Conservation (phyloP, 805 yeast genomes). For the Kazachstania martiniae region DNA sequence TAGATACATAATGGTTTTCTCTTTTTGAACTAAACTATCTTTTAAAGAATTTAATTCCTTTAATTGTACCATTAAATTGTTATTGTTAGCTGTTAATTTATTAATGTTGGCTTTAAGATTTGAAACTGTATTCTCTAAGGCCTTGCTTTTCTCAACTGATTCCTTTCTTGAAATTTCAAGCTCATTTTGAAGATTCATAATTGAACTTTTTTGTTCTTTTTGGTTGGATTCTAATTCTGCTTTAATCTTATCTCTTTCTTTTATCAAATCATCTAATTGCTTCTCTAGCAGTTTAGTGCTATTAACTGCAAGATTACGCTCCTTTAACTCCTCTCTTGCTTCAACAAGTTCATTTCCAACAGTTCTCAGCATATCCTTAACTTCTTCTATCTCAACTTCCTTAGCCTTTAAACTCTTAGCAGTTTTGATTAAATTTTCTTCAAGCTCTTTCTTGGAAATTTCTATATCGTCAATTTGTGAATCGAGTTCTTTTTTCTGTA, state of each 20-base stretch:
- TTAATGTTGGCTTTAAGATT: slow-evolving; percentile 1
- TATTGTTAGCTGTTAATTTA: slow-evolving; percentile 10
- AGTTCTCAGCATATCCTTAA: slow-evolving; percentile 65
- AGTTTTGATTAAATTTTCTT: slow-evolving; percentile 10
- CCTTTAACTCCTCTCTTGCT: slow-evolving; percentile 49
- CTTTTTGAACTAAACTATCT: slow-evolving; percentile 25
- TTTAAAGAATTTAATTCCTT: slow-evolving; percentile 14
- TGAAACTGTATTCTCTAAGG: slow-evolving; percentile 6
- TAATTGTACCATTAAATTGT: slow-evolving; percentile 10
- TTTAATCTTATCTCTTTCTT: slow-evolving; percentile 5
- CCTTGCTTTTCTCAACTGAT: slow-evolving; percentile 10
- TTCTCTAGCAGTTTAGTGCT: slow-evolving; percentile 14
- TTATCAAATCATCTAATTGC: slow-evolving; percentile 7
- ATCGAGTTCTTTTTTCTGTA: no score
- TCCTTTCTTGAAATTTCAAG: not conserved
- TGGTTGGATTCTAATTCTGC: not conserved
- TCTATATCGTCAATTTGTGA: not conserved
- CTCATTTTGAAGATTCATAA: not conserved
- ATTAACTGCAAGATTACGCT: not conserved
- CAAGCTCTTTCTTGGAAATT: not conserved
- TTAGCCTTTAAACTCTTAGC: slow-evolving; percentile 31
- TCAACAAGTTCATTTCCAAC: slow-evolving; percentile 74
- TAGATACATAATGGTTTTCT: slow-evolving; percentile 29
- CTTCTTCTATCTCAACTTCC: slow-evolving; percentile 52
- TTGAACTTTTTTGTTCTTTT: not conserved